A percentile compares a stretch with the other conserved stretches of the same genome.
phyloP scores from a whole-genome alignment of 768 basidiomycete genomes.

The Cyclocybe aegerita region DNA sequence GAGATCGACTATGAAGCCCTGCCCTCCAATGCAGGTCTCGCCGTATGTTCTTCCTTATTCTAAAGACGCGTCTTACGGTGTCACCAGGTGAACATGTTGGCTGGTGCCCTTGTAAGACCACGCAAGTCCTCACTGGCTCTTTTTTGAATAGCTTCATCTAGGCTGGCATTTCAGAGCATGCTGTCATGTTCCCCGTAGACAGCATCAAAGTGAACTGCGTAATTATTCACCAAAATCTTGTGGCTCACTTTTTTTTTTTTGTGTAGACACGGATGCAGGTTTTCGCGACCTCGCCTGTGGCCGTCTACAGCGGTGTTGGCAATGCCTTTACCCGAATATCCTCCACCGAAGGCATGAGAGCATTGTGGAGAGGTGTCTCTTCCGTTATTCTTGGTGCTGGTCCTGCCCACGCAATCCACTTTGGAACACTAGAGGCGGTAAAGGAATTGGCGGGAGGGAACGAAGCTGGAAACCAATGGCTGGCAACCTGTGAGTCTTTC shows the following conservation, averaged over 20 bases:
- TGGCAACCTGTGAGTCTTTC: constrained; percentile 77
- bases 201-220: constrained; percentile 83
- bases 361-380: constrained; percentile 94
- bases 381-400: constrained; percentile 96
- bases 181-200: constrained; percentile 98
- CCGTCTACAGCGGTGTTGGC: constrained; percentile 86
- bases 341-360: constrained; percentile 87
- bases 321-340: constrained; percentile 92
- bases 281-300: constrained; percentile 80
- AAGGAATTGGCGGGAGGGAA: constrained; percentile 94
- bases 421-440: constrained; percentile 92
- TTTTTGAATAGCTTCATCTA: constrained; percentile 28
- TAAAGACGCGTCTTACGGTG: constrained; percentile 13
- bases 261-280: constrained; percentile 98
- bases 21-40: constrained; percentile 77
- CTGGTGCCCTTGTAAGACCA: constrained; percentile 85
- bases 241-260: constrained; percentile 7
- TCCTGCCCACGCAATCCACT: constrained; percentile 97
- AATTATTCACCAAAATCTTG: neutral
- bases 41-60: constrained; percentile 43
- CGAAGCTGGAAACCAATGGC: constrained; percentile 73
- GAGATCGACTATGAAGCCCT: constrained; percentile 51
- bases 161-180: constrained; percentile 99
- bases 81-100: constrained; percentile 89
- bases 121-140: constrained; percentile 4